These are phyloP conservation scores for Astragalus membranaceus DNA, from an alignment of 306 rosid genomes.

Conservation along the genomic window DNA sequence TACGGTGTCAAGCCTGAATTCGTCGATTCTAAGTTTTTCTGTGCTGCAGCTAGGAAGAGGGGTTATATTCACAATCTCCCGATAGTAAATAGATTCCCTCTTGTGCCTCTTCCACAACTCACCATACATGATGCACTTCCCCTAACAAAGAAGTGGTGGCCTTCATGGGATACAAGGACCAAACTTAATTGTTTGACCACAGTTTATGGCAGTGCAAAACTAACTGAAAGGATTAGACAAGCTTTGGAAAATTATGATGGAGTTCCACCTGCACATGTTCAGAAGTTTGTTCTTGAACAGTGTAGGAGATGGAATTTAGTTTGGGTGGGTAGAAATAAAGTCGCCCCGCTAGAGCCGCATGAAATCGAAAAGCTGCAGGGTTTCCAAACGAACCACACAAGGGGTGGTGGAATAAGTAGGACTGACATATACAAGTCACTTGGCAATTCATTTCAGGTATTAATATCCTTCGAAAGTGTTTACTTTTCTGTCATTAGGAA, in stretches of 20 bases:
- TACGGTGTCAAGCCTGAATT: conserved; percentile 83
- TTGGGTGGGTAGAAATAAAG: conserved; percentile 94
- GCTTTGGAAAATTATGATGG: conserved; percentile 54
- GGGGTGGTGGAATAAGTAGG: conserved; percentile 94
- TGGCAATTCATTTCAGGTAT: conserved; percentile 94
- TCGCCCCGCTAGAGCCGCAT: conserved; percentile 89
- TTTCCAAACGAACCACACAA: conserved; percentile 86
- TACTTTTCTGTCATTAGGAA: no score
- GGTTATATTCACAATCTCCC: conserved; percentile 95
- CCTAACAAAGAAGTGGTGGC: conserved; percentile 90
- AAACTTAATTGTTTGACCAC: conserved; percentile 83
- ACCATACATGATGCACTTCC: conserved; percentile 81
- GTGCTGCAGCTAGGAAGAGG: conserved; percentile 90
- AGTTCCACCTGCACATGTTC: conserved; percentile 48
- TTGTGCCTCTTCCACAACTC: conserved; percentile 70
- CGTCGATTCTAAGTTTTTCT: conserved; percentile 82
- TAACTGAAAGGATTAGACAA: conserved; percentile 26
- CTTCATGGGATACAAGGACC: conserved; percentile 75
- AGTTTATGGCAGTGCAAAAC: conserved; percentile 53
- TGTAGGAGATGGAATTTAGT: conserved; percentile 94
- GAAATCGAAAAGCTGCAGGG: conserved; percentile 86
- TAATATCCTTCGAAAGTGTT: no score
- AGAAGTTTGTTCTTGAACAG: conserved; percentile 55
- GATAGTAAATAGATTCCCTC: conserved; percentile 57
- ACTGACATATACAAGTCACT: conserved; percentile 24